Base-by-base conservation (phyloP, 2,329 filamentous ascomycete genomes). In the Colletotrichum echinochloae region DNA sequence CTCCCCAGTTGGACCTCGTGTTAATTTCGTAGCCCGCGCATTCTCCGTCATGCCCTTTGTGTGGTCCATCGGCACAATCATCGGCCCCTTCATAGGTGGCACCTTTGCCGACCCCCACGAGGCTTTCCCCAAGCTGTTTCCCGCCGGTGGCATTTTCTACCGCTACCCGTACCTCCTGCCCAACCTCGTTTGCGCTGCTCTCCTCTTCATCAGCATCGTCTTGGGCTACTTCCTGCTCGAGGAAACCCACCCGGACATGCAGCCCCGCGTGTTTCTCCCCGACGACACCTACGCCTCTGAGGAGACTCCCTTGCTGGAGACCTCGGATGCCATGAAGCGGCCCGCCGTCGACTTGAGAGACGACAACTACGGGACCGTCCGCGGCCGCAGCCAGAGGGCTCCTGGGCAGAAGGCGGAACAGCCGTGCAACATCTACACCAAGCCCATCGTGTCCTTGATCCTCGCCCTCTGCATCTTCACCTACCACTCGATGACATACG, bases 21-120 rank as follows among this genome's bases (percentile, higher is more conserved):
- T 75, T 77, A 72, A 76, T 74, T 35, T 72, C 5, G 72, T 75
- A 94, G 92, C 94, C 69, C 90, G 92, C 72, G 95, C 95, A 35
- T 97, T 95, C 79, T 90, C 94, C 2, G 89, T 97, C 54, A 97
- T 98, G 94, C 95, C 95, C 0, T 97, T 97, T 77, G 92, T 97
- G 9, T 98, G 95, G 94, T 92, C 89, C 56, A 91, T 97, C 62
- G 95, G 95, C 30, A 97, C 94, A 12, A 97, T 97, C 73, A 86
- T 97, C 63, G 95, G 95, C 0, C 93, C 95, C 72, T 93, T 92
- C 7, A 94, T 98, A 74, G 95, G 95, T 70, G 95, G 95, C 41
- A 89, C 92, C 65, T 94, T 97, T 78, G 92, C 94, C 70, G 90
- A 94, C 74, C 95, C 95, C 33, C 88, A 90, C 72, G 83, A 88